Base-by-base conservation (phyloP, 1,139 yeast species). In the Yamadazyma atlantica region DNA sequence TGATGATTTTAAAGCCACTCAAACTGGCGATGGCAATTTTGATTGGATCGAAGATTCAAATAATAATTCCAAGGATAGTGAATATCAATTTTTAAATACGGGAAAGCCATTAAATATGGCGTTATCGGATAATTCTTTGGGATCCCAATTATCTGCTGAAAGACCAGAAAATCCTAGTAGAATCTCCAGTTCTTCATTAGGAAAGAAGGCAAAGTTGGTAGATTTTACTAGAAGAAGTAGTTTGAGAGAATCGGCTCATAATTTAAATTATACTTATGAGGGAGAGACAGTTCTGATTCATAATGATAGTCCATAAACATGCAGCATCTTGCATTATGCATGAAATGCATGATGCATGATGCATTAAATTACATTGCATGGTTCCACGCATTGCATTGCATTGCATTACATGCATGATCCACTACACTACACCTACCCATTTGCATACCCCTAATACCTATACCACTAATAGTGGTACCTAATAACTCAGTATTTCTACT, bases 161-260 rank as follows among this genome's bases (percentile, higher is more conserved):
- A 36, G 43, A 27, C 39, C 42, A 21, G 34, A 34, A 16, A 42
- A 39, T 27, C 41, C 40, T 12, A 30, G 40, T n/a, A 42, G 55
- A 37, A 41, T 48, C 17, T 51, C 60, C 11, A 45, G 33, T 29
- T 36, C 54, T 12, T 54, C 60, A 2, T 41, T 49, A 18, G 53
- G 53, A 4, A 48, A 49, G 16, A 59, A 60, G 34, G 80, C 79
- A 10, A 73, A 76, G 49, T 58, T 77, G 43, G 79, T 77, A 34
- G 76, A 76, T 39, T 76, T 77, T 47, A 73, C 79, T 7, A 59
- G 78, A 49, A 69, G 69, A 46, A 74, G 73, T 22, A 66, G 76
- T 51, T 59, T 64, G 49, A 58, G 69, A 44, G 72, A 71, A 42
- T 62, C 72, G 17, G 63, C 72, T 13, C 49, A 46, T 35, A 35